phyloP scores from a whole-genome alignment of 1,284 basidiomycete species.

The Pseudozyma tsukubaensis region DNA sequence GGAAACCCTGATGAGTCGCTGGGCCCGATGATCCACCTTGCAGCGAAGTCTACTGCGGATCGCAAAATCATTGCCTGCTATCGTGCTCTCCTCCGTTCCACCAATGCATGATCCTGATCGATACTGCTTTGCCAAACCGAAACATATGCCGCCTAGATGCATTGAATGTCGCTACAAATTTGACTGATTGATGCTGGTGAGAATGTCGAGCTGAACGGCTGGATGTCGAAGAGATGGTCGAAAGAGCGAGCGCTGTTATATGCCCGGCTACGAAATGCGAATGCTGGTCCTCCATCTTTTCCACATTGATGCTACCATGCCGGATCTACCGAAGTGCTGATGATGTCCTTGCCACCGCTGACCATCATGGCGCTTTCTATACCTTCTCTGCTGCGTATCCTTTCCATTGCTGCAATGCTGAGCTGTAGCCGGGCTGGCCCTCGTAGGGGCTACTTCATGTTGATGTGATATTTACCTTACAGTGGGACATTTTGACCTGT shows the following conservation, averaged over 20 bases:
- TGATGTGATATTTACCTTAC: constrained; percentile 52
- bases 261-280: constrained; percentile 41
- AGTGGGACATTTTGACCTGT: constrained; percentile 59
- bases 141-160: constrained; percentile 1
- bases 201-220: constrained; percentile 1
- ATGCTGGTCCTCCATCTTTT: constrained; percentile 20
- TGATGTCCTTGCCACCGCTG: constrained; percentile 4
- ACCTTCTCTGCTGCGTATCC: background rate
- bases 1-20: no score
- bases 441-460: constrained; percentile 19
- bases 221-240: constrained; percentile 21
- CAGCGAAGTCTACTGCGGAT: no score
- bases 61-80: no score
- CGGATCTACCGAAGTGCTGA: constrained; percentile 1
- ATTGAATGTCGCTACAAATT: background rate
- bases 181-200: constrained; percentile 9
- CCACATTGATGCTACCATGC: constrained; percentile 6
- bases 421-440: constrained; percentile 30
- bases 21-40: no score
- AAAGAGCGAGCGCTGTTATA: constrained; percentile 29
- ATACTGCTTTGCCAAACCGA: background rate
- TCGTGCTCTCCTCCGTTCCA: background rate
- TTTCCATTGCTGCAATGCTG: constrained; percentile 13
- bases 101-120: no score
- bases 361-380: background rate